A percentile compares a stretch with the other conserved stretches of the same genome.
phyloP scores from a whole-genome alignment of 1,139 yeast genomes.

The Geotrichum klebahnii region DNA sequence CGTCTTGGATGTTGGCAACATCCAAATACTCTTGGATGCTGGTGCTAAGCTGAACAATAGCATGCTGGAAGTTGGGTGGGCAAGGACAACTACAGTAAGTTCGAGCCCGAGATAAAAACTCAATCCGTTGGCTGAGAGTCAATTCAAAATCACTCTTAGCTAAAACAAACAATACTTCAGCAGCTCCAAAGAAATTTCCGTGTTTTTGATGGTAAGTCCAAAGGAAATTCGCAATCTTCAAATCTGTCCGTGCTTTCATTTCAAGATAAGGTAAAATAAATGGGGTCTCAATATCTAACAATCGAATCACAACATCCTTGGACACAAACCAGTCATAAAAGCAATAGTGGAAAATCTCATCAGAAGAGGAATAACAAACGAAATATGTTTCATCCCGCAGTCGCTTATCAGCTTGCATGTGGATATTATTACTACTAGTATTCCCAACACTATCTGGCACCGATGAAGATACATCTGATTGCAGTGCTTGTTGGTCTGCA shows the following conservation, averaged over 20 bases:
- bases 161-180: constrained; percentile 68
- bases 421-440: too few species aligned
- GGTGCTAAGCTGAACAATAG: constrained; percentile 54
- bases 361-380: constrained; percentile 68
- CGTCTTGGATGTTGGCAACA: constrained; percentile 86
- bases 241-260: constrained; percentile 62
- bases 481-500: constrained; percentile 64
- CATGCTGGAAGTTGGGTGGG: constrained; percentile 69
- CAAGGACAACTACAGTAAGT: constrained; percentile 87
- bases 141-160: constrained; percentile 73
- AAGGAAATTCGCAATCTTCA: constrained; percentile 72
- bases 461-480: constrained; percentile 32
- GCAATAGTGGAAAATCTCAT: constrained; percentile 81
- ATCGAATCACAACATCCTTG: constrained; percentile 70
- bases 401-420: constrained; percentile 39
- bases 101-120: constrained; percentile 83
- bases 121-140: constrained; percentile 69
- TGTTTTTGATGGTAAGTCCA: constrained; percentile 89
- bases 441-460: too few species aligned
- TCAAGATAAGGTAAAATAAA: constrained; percentile 73
- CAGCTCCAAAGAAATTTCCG: constrained; percentile 75
- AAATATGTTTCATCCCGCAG: constrained; percentile 70
- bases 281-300: constrained; percentile 77
- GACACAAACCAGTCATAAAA: constrained; percentile 89
- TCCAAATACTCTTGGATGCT: constrained; percentile 77